These are phyloP conservation scores for Anisogramma anomala DNA, from an alignment of 2,329 filamentous ascomycete species.

Conservation along the genomic window DNA sequence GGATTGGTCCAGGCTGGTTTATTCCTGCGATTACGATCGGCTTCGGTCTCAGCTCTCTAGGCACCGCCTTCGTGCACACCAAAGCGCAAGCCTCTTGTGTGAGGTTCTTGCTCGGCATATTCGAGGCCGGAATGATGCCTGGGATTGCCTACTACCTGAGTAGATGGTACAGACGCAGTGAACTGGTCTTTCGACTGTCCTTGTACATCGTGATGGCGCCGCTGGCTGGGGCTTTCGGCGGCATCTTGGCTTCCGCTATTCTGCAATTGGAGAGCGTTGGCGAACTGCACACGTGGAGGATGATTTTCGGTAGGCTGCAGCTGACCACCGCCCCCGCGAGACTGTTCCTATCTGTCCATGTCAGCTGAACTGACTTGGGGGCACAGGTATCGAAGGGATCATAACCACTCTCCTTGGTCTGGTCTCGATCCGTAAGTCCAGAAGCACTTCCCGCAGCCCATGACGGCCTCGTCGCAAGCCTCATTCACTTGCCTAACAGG, in stretches of 20 bases:
- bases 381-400: conserved; percentile 47
- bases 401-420: conserved; percentile 42
- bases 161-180: conserved; percentile 49
- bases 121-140: conserved; percentile 64
- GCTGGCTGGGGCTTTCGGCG: conserved; percentile 54
- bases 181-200: conserved; percentile 48
- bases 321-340: too few relatives aligned
- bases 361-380: not conserved
- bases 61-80: conserved; percentile 52
- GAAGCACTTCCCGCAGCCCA: not conserved
- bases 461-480: not conserved
- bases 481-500: too few relatives aligned
- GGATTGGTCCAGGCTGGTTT: conserved; percentile 61
- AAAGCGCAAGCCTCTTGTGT: conserved; percentile 43
- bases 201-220: conserved; percentile 51
- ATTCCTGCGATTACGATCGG: conserved; percentile 49
- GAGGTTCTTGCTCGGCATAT: conserved; percentile 55
- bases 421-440: conserved; percentile 35
- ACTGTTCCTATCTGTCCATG: not conserved
- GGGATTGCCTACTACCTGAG: conserved; percentile 65
- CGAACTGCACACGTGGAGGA: conserved; percentile 46
- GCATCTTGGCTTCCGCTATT: conserved; percentile 44
- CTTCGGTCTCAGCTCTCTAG: conserved; percentile 53
- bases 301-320: conserved; percentile 50
- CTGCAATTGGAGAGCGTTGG: conserved; percentile 49